Base-by-base conservation (phyloP, 176 grass and related monocot genomes). In the Rhynchospora breviuscula region DNA sequence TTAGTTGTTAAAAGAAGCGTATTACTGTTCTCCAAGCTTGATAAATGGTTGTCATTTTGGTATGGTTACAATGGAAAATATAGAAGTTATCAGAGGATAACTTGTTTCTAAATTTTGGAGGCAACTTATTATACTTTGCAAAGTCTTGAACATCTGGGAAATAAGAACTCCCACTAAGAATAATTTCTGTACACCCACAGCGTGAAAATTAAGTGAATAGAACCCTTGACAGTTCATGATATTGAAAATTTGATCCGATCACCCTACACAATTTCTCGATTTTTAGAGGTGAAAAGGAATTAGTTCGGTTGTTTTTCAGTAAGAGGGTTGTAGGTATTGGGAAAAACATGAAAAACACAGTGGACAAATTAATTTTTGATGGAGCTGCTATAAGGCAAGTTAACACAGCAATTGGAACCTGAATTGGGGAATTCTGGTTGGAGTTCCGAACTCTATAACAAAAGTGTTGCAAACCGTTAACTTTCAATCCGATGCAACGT, bases 1-100 rank as follows among this genome's bases (percentile, higher is more conserved):
- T 76, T 10, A 6, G 29, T 45, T 76, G 29, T 77, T 2, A 77
- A 1, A 12, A 77, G 48, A 56, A 56, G 48, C 10, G 1, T 49
- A 74, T 74, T 67, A 31, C 67, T 77, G 13, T 76, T 76, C 29
- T 52, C 48, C 72, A 73, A 49, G 21, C 45, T 73, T 73, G 44
- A 47, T 73, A 12, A 45, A 49, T 0, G 10, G 15, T 51, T 18
- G 54, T 77, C 7, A 62, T 14, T 77, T 31, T 54, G 48, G 49
- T 9, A 51, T 48, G 70, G 70, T 52, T 74, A 49, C 14, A 51
- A 22, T 25, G 9, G 10, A 51, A 59, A 72, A 13, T 40, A 4
- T 19, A n/a, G 11, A 52, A 77, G 49, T 54, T 56, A 56, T 29
- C 53, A n/a, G 72, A 26, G 48, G 72, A 46, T 71, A 17, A 6